Base-by-base conservation (phyloP, 192 early-diverging fungal genomes). In the Rhizophagus clarus region DNA sequence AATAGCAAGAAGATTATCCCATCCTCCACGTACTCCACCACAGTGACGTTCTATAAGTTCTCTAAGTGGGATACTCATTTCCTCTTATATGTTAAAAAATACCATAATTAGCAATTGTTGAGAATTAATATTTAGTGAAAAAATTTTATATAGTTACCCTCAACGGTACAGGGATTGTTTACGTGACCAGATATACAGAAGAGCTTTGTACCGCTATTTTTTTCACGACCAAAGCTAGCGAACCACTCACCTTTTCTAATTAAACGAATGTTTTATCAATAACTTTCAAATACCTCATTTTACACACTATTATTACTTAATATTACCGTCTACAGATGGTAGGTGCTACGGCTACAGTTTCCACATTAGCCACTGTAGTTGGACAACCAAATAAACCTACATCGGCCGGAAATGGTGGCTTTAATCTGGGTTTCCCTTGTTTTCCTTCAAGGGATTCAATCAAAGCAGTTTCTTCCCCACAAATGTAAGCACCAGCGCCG, bases 321-420 rank as follows among this genome's bases (percentile, higher is more conserved):
- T 42, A 70, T 45, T 72, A 71, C 70, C 80, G 89, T 51, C 95
- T 90, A 81, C 91, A 89, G 81, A 99, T 99, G 37, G 97, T 97
- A 26, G 97, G 97, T 28, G 97, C 97, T 12, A 96, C 97, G 26
- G 97, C 95, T n/a, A 99, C 94, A 67, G 97, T 99, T 85, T 99
- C 97, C 42, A 99, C 97, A 82, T 99, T 99, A 42, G 96, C 93
- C n/a, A 99, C 97, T n/a, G 97, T 99, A 20, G 97, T 98, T 26
- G 97, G 97, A 88, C 97, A 99, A 37, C 97, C 97, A 80, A 99
- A 99, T 60, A 99, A 89, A 77, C 97, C 97, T 14, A 97, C 95
- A 83, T 99, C 97, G 79, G 97, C 97, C 40, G 97, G 97, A 92
- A 99, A 99, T 71, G 97, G 97, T 60, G 97, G 97, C 94, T 99